Percentiles rank a stretch among this genome's conserved stretches.
Conservation (phyloP, 2,329 filamentous ascomycete genomes). For the Apiospora koreana region DNA sequence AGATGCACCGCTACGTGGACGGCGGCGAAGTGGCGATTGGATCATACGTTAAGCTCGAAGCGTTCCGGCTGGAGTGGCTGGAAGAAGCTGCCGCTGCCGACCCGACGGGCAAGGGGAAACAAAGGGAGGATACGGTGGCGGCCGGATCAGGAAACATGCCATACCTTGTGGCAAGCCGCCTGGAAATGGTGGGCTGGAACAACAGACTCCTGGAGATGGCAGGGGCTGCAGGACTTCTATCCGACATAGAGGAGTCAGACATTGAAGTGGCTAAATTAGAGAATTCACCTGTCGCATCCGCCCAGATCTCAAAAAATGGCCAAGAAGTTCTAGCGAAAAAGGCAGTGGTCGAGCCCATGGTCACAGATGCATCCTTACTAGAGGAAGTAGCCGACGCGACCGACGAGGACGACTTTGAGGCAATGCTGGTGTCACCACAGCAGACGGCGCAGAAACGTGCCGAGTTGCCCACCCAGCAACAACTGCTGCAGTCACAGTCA, state of each 20-base stretch:
- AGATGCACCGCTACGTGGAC: conserved; percentile 51
- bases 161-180: conserved; percentile 47
- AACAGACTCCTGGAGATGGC: conserved; percentile 36
- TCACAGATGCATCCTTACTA: conserved; percentile 12
- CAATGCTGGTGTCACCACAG: conserved; percentile 30
- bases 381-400: conserved; percentile 23
- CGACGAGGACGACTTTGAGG: conserved; percentile 41
- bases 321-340: neutral
- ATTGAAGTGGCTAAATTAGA: neutral
- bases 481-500: neutral
- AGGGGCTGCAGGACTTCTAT: conserved; percentile 10
- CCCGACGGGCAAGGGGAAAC: neutral
- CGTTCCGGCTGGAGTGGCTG: conserved; percentile 38
- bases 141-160: conserved; percentile 32
- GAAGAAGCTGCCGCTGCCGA: neutral
- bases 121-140: neutral
- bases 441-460: conserved; percentile 22
- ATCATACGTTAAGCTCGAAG: conserved; percentile 49
- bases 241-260: neutral
- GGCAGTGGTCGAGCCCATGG: conserved; percentile 2
- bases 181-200: conserved; percentile 51
- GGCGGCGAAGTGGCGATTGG: conserved; percentile 46
- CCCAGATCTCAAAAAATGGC: neutral
- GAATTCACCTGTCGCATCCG: neutral
- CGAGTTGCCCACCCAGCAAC: conserved; percentile 17